Base-by-base conservation (phyloP, 306 rosid species). In the Macrotyloma uniflorum region DNA sequence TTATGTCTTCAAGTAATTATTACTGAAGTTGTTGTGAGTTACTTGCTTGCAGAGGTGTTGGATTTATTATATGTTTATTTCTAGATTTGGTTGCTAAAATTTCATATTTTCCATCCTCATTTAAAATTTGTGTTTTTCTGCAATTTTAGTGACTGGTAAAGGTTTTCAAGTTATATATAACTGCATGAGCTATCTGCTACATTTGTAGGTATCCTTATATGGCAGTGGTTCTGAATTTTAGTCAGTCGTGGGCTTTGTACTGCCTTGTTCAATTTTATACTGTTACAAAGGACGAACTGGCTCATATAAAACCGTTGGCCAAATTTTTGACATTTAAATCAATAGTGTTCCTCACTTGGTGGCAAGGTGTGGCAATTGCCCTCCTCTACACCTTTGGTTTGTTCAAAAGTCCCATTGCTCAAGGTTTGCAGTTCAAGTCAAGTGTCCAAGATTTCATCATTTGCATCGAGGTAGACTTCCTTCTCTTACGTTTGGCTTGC, bases 341-440 rank as follows among this genome's bases (percentile, higher is more conserved):
- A 33, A 93, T 96, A 75, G 99, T 96, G 67, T 96, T 96, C 75
- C 90, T 96, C 85, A 96, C 99, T 73, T 96, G 99, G 99, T 96
- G 98, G 99, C 99, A 96, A 96, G 99, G 99, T 79, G 97, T 96
- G 85, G 99, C 97, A 81, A 96, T 91, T 82, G 94, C 99, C 85
- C 85, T 90, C 78, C 90, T 96, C 2, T 93, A 83, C 82, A 79
- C 95, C 78, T 76, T 93, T 61, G 99, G 93, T 80, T 80, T 96
- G 88, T 93, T 96, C 85, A 93, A 88, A 85, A 95, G 99, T 80
- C 86, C 98, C 49, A 85, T 93, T 78, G 98, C 99, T 59, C 97
- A 96, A 81, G 98, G 94, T 67, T 86, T 96, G 79, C 90, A 91
- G 80, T 88, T 86, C 59, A 93, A 96, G 89, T 87, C 98, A 81